These are phyloP conservation scores for Thozetella sp. DNA, from an alignment of 495 filamentous ascomycete genomes.

Conservation along the genomic window DNA sequence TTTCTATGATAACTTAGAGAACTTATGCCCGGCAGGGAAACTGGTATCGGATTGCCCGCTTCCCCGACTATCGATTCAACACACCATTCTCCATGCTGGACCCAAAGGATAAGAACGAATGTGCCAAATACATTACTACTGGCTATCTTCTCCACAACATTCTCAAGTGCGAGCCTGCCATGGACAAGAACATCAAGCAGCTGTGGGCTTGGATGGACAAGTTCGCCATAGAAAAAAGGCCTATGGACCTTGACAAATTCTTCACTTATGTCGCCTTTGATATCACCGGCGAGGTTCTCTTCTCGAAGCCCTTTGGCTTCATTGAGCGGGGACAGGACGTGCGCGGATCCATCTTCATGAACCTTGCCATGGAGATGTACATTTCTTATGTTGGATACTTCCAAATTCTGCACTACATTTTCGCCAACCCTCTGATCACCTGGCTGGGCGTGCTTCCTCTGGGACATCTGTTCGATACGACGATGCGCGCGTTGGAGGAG, in stretches of 20 bases:
- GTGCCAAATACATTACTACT: constrained; percentile 34
- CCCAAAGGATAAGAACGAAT: constrained; percentile 33
- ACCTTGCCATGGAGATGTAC: constrained; percentile 18
- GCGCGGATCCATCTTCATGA: constrained; percentile 34
- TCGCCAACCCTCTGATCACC: constrained; percentile 42
- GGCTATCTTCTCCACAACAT: constrained; percentile 45
- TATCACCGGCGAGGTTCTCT: constrained; percentile 30
- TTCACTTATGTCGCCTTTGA: constrained; percentile 42
- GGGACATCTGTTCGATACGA: constrained; percentile 48
- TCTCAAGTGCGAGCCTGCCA: constrained; percentile 37
- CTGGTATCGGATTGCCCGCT: constrained; percentile 34
- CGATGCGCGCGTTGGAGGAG: constrained; percentile 34
- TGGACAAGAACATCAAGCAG: constrained; percentile 33
- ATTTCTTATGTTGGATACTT: constrained; percentile 42
- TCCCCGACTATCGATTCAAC: constrained; percentile 41
- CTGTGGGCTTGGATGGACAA: constrained; percentile 33
- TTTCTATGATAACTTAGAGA: no score
- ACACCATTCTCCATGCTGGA: constrained; percentile 47
- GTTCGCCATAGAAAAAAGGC: constrained; percentile 15
- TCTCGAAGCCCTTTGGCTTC: constrained; percentile 42
- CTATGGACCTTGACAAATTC: constrained; percentile 33
- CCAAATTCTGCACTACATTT: constrained; percentile 27
- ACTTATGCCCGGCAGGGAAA: no score
- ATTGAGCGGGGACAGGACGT: constrained; percentile 40
- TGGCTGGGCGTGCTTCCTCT: constrained; percentile 40